Percentiles rank a stretch among this genome's conserved stretches.
Evolutionary conservation across 1,284 basidiomycete genomes (phyloP).

Genomic region (Apiotrichum gamsii): DNA sequence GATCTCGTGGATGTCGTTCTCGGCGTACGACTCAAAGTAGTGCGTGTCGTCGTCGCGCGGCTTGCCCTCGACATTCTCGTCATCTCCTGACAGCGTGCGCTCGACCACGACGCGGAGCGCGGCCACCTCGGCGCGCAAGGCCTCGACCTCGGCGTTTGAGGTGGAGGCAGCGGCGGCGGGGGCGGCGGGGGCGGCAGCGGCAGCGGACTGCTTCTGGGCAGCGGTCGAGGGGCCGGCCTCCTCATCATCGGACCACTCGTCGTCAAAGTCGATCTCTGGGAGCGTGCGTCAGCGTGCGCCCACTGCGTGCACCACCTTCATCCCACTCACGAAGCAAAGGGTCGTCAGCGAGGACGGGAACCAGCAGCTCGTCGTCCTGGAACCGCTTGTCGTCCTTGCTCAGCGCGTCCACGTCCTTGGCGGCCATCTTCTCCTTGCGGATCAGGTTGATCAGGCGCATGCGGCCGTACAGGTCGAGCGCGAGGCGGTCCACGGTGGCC

Average conservation of each 20-base stretch:
- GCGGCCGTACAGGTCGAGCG: constrained; percentile 61
- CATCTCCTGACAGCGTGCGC: constrained; percentile 26
- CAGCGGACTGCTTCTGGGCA: background rate
- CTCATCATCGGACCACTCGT: constrained; percentile 63
- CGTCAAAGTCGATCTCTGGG: constrained; percentile 57
- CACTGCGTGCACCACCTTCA: too few species aligned
- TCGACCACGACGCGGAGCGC: constrained; percentile 31
- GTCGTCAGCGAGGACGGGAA: constrained; percentile 73
- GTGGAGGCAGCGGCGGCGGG: constrained; percentile 3
- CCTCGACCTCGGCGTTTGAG: constrained; percentile 23
- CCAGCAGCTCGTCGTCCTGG: constrained; percentile 66
- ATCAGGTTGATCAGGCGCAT: constrained; percentile 83
- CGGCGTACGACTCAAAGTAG: constrained; percentile 91
- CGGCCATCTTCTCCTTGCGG: constrained; percentile 52
- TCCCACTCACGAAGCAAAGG: constrained; percentile 76
- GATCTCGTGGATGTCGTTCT: constrained; percentile 62
- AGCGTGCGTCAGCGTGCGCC: too few species aligned
- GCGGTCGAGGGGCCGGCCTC: constrained; percentile 15
- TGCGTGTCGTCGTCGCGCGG: constrained; percentile 78
- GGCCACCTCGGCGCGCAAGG: constrained; percentile 28
- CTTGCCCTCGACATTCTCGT: constrained; percentile 34
- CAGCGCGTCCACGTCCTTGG: constrained; percentile 1
- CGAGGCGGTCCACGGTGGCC: constrained; percentile 28
- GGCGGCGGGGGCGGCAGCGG: constrained; percentile 53
- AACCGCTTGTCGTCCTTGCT: constrained; percentile 44